Evolutionary conservation across 2,329 filamentous ascomycete species (phyloP).

Genomic region (Botrytis tulipae): DNA sequence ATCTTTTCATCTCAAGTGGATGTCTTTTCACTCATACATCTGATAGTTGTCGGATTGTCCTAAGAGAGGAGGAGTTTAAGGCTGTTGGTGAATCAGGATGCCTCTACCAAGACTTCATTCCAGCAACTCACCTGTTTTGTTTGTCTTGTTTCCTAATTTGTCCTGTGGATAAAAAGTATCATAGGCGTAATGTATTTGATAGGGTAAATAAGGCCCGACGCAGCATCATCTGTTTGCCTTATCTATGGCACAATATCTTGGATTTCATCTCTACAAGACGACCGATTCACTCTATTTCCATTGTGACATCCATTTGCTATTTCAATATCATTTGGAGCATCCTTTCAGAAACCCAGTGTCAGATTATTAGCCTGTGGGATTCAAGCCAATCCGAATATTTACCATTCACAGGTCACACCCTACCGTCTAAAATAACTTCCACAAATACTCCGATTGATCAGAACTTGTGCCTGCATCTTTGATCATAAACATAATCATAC

Average conservation of each 20-base stretch:
- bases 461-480: background rate
- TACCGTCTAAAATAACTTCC: background rate
- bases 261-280: background rate
- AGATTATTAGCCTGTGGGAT: background rate
- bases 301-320: background rate
- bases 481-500: background rate
- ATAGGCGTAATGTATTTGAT: slow-evolving; percentile 5
- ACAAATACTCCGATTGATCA: background rate
- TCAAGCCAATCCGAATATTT: background rate
- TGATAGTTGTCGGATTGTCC: slow-evolving; percentile 7
- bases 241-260: slow-evolving; percentile 13
- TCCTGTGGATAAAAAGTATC: slow-evolving; percentile 2
- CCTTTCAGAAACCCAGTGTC: background rate
- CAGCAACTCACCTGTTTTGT: background rate
- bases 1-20: background rate
- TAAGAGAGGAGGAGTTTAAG: slow-evolving; percentile 3
- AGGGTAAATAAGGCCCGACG: slow-evolving; percentile 3
- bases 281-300: background rate
- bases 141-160: slow-evolving; percentile 7
- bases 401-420: background rate
- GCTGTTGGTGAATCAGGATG: background rate
- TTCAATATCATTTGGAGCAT: background rate
- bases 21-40: background rate
- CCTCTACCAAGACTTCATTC: background rate
- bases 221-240: slow-evolving; percentile 8